Evolutionary conservation across 345 rosid species (phyloP), one percentile per base, ranked within the genome.

Genomic region (Salix arbutifolia): DNA sequence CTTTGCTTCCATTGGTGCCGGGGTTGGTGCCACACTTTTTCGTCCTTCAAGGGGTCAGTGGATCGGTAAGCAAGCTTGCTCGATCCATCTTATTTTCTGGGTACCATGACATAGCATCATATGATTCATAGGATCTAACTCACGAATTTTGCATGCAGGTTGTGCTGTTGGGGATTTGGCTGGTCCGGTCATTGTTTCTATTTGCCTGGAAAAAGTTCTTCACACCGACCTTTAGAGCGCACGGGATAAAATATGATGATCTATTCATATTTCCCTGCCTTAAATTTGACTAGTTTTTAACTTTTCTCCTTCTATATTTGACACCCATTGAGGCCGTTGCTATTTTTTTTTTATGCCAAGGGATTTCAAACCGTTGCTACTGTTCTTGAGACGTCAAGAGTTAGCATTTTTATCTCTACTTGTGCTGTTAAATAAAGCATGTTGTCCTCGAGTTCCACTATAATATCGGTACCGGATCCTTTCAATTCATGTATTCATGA

Each of bases 1-100:
- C 74, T 96, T 91, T 83, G 99, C 98, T 73, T 88, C 99, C 52
- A 82, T 91, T 28, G 99, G 98, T 82, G 99, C 97, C 0, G 99
- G 98, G 73, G 83, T 93, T 71, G 93, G 97, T 58, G 94, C 97
- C 38, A 65, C 82, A 73, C 75, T 92, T 18, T 44, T 91, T 68
- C 95, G 95, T 38, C 99, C 99, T 74, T 91, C 94, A 52, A 46
- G 77, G 0, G 99, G 99, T 30, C 99, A 93, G 52, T 93, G 99
- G 98, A 90, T 96, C 18, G 99, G 99, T 96, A 89, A 88, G 85
- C 76, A 68, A 46, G 28, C 67, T 18, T 56, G 9, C 58, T 61
- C 10, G 1, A 13, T 23, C 8, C 18, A 11, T 35, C 52, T n/a
- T 48, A 42, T 48, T 70, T 6, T 56, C 46, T 33, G 26, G 42